Evolutionary conservation across 345 rosid genomes (phyloP), one percentile per base, ranked within the genome.

Genomic region (Chamaenerion angustifolium): DNA sequence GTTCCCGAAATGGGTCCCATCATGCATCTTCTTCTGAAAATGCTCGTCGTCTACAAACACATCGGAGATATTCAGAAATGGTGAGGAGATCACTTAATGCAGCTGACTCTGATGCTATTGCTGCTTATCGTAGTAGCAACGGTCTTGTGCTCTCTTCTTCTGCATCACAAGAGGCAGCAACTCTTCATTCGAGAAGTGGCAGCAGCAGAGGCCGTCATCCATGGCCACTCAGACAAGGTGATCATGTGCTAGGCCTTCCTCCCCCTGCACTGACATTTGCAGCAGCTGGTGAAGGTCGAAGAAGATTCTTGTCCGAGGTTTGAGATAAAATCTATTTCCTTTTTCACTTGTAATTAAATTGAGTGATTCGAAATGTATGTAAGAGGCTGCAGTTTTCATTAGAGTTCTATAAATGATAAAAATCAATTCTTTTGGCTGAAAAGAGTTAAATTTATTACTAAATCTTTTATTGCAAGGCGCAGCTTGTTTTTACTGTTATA

Each of bases 291-390:
- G 83, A 77, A 72, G 97, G 89, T 62, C 71, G 94, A 66, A 64
- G 78, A 66, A 76, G 94, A 64, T 70, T 74, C 49, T 77, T 70
- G 42, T 80, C 95, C 0, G 95, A 89, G 95, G 97, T 89, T 37
- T 71, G 78, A 76, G 2, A 65, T 55, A 55, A 16, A 16, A 48
- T 60, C 40, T 52, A 15, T 25, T 37, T 51, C 12, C 54, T 58
- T 58, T 48, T 42, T 56, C 13, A 41, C n/a, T 65, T 51, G 40
- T 5, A 31, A 31, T 17, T 47, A 31, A 31, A 31, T 8, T 7
- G 10, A 31, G 37, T 7, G 8, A 4, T 31, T 31, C 10, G 8
- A 31, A 5, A 3, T 31, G 37, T 31, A 3, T 31, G 37, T 1
- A 31, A 31, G 37, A 5, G 37, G 1, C 37, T 31, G 37, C 25